Base-by-base conservation (phyloP, 352 stramenopile genomes). In the Elongisporangium prolatum region DNA sequence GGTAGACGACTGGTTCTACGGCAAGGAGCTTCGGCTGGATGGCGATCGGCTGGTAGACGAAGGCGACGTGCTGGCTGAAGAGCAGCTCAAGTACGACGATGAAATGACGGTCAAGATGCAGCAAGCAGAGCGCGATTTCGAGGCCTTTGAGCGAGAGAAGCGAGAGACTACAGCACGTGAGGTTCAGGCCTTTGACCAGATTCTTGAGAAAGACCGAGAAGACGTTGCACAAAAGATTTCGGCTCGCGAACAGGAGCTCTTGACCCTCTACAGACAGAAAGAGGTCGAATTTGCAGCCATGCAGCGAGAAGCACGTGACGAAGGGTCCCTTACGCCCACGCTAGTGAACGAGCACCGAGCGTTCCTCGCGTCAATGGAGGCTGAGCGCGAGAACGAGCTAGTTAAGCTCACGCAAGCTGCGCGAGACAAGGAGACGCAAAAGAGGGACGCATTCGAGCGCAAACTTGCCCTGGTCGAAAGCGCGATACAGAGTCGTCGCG, bases 1-100 rank as follows among this genome's bases (percentile, higher is more conserved):
- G 59, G 87, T 94, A n/a, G 91, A 98, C 54, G 90, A 98, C 71
- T 98, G 93, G 90, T 98, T 95, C 68, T 98, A 88, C 56, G 84
- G 86, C 1, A 85, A 84, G 8, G 93, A 97, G 54, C 62, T 98
- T 56, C 82, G 88, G 5, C 54, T 97, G 50, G 86, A 93, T 54
- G 91, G 88, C 14, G 56, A 80, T n/a, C 67, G 65, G 28, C 57
- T 96, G 1, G 59, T 76, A 51, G 72, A 84, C 2, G 79, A 92
- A 44, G 87, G 75, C 1, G 64, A 61, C 2, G 72, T 80, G 51
- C 71, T 93, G 2, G 59, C 71, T 4, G 64, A 79, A 50, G 82
- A 91, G 57, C 80, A 91, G 62, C 59, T 62, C 20, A 68, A 66
- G 7, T 61, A 93, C 14, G 86, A 97, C 57, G 86, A 91, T 17